These are phyloP conservation scores for Leccinum cinnamomeum DNA, from an alignment of 1,284 basidiomycete species.

Conservation along the genomic window DNA sequence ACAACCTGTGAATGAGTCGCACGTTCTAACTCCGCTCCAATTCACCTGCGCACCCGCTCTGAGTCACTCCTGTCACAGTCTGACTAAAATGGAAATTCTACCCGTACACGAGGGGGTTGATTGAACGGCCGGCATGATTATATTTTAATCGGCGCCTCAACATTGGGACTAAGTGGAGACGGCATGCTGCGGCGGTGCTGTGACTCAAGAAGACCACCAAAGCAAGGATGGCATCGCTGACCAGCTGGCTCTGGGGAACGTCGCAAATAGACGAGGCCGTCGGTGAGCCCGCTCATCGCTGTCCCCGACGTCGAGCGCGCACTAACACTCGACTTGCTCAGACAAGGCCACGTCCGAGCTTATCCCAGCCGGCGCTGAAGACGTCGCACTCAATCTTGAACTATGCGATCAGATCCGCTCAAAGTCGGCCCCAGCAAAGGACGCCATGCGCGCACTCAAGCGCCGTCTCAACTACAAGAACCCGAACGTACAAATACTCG, in stretches of 20 bases:
- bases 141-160: slow-evolving; percentile 26
- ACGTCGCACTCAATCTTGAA: slow-evolving; percentile 93
- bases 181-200: slow-evolving; percentile 24
- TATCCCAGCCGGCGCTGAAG: slow-evolving; percentile 78
- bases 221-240: slow-evolving; percentile 45
- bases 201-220: slow-evolving; percentile 13
- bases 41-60: slow-evolving; percentile 20
- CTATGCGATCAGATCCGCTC: slow-evolving; percentile 97
- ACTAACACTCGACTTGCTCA: slow-evolving; percentile 29
- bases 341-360: slow-evolving; percentile 93
- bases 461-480: slow-evolving; percentile 91
- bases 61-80: slow-evolving; percentile 25
- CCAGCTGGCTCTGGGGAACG: slow-evolving; percentile 72
- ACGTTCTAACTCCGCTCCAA: slow-evolving; percentile 39
- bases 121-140: slow-evolving; percentile 1
- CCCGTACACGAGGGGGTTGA: neutral
- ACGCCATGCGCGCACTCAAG: slow-evolving; percentile 89
- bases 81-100: neutral
- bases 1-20: slow-evolving; percentile 36
- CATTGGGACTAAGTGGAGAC: slow-evolving; percentile 11
- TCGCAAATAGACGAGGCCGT: slow-evolving; percentile 76
- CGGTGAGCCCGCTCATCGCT: slow-evolving; percentile 47
- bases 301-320: neutral
- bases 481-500: slow-evolving; percentile 91
- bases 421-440: slow-evolving; percentile 82